Evolutionary conservation across 352 stramenopile genomes (phyloP).

Genomic region (Pythium aristosporum): DNA sequence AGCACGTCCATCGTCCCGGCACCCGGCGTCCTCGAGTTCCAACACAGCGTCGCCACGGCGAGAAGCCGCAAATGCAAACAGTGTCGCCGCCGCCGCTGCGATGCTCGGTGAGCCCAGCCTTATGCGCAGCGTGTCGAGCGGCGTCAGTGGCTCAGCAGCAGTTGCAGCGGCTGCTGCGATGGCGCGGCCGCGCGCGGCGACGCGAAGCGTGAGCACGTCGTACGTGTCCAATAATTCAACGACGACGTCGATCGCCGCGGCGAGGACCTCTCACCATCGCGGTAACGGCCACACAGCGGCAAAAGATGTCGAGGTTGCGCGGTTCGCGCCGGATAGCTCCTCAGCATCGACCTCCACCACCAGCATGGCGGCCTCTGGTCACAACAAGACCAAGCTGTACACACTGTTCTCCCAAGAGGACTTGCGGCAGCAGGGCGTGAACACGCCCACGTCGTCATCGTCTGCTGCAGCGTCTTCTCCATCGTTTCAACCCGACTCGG

Average conservation of each 20-base stretch:
- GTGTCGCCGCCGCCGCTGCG: conserved; percentile 10
- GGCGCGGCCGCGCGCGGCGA: conserved; percentile 20
- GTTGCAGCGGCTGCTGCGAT: background rate
- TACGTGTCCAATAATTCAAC: conserved; percentile 6
- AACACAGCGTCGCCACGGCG: conserved; percentile 12
- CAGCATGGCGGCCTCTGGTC: background rate
- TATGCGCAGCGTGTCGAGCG: conserved; percentile 20
- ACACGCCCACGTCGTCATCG: background rate
- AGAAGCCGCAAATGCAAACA: conserved; percentile 3
- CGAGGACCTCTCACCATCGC: background rate
- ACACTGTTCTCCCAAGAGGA: conserved; percentile 26
- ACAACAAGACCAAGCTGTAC: conserved; percentile 16
- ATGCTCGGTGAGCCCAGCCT: conserved; percentile 16
- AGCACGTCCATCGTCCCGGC: conserved; percentile 9
- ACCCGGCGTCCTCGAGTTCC: conserved; percentile 1
- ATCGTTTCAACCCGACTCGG: conserved; percentile 5
- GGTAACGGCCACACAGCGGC: background rate
- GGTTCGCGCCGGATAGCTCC: background rate
- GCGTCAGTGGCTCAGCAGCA: conserved; percentile 3
- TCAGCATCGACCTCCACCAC: background rate
- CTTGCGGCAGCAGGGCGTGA: conserved; percentile 15
- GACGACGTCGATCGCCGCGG: background rate
- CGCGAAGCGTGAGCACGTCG: conserved; percentile 24
- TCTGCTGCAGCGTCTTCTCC: background rate
- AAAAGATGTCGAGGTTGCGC: conserved; percentile 11